These are phyloP conservation scores for Phytopythium delawarense DNA, from an alignment of 352 stramenopile species.

Conservation along the genomic window DNA sequence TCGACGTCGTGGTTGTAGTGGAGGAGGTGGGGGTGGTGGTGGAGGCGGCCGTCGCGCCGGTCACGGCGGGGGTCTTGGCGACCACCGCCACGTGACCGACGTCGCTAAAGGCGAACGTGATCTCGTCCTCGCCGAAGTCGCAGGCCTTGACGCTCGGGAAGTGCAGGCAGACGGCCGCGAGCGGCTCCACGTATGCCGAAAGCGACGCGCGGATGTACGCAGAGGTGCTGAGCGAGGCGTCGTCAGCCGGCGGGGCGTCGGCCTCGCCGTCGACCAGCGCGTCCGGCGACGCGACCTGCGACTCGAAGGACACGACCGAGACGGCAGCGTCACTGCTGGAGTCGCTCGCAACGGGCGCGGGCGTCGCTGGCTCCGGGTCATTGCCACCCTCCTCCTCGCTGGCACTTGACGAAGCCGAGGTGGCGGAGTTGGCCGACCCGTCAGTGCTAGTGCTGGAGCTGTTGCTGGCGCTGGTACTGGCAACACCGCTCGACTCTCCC, in stretches of 20 bases:
- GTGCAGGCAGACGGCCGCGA: constrained; percentile 1
- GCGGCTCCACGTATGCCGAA: not conserved
- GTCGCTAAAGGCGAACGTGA: constrained; percentile 5
- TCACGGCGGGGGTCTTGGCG: not conserved
- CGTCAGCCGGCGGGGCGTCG: too few relatives aligned
- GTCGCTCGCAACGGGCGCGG: not conserved
- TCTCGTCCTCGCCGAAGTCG: not conserved
- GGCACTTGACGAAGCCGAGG: not conserved
- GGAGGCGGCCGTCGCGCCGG: not conserved
- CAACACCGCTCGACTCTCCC: too few relatives aligned
- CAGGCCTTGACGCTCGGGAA: constrained; percentile 4
- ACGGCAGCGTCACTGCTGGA: not conserved
- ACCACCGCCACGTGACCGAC: not conserved
- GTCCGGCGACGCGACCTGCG: not conserved
- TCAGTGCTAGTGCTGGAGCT: not conserved
- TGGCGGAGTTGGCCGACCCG: not conserved
- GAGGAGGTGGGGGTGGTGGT: not conserved
- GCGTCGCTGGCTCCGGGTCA: not conserved
- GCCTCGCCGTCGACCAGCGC: not conserved
- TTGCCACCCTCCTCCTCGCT: not conserved
- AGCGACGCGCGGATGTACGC: not conserved
- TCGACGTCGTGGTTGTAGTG: not conserved
- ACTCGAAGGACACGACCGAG: not conserved
- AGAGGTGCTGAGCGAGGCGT: not conserved
- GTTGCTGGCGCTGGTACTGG: not conserved